Base-by-base conservation (phyloP, 306 rosid species). In the Heteromeles arbutifolia region DNA sequence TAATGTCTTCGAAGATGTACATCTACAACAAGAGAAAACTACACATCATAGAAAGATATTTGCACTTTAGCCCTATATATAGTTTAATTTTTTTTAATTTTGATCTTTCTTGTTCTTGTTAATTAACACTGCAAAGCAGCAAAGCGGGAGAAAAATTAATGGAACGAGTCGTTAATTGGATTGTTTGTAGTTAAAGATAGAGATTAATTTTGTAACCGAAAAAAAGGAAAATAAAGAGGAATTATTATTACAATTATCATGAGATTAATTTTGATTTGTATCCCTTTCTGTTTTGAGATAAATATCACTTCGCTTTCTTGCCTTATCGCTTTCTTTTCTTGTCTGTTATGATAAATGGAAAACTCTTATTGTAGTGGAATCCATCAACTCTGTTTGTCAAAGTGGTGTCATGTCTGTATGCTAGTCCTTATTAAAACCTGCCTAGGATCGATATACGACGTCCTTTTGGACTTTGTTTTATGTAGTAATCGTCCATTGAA, bases 1-100 rank as follows among this genome's bases (percentile, higher is more conserved):
- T 57, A 11, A 13, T 67, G 63, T 74, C 15, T 59, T 80, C 5
- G 75, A 74, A 25, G 83, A 79, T n/a, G 63, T 32, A 22, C 72
- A 39, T 79, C 79, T 19, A 24, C 79, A 58, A 8, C 37, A 70
- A 0, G 69, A 63, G 21, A 64, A 34, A 65, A 70, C 18, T 34
- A 52, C 81, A 28, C 73, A 32, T 25, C 62, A 9, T 18, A 29
- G 73, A 69, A 81, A 79, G 10, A 26, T 78, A 45, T 22, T 78
- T 44, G 53, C 43, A 45, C 44, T 63, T 62, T 63, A 63, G 29
- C 3, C 24, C 0, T 3, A 53, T 53, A 53, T 53, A 53, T 56
- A 56, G 5, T 9, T 24, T 58, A 3, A 11, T 57, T 9, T 10
- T 12, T 11, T 5, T 24, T 1, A 54, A 54, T 18, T n/a, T 58